Conservation (phyloP, 139 green algal species). For the Microglena sp. region DNA sequence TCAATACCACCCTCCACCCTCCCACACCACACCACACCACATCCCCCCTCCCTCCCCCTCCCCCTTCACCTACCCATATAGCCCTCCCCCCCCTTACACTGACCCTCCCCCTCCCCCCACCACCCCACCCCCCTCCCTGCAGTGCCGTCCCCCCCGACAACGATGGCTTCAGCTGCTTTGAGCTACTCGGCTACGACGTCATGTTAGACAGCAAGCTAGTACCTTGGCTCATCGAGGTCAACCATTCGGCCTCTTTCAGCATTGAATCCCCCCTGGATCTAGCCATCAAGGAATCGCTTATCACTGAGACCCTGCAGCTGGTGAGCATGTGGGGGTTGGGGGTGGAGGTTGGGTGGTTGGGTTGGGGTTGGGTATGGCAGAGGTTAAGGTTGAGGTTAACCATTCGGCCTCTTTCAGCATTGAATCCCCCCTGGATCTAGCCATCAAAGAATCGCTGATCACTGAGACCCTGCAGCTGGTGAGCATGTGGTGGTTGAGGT, state of each 20-base stretch:
- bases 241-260: conserved; percentile 70
- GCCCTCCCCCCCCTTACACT: no score
- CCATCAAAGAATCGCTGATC: conserved; percentile 44
- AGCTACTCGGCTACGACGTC: conserved; percentile 55
- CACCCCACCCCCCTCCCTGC: no score
- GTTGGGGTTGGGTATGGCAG: no score
- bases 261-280: conserved; percentile 60
- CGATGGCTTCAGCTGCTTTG: conserved; percentile 66
- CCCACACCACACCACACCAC: neutral
- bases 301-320: conserved; percentile 25
- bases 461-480: conserved; percentile 21
- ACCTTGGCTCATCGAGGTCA: conserved; percentile 80
- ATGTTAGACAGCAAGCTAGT: conserved; percentile 54
- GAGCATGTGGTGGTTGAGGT: no score
- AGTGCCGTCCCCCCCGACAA: conserved; percentile 33
- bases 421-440: conserved; percentile 57
- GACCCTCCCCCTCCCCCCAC: no score
- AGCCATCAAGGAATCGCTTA: conserved; percentile 40
- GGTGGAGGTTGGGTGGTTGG: no score
- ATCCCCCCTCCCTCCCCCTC: neutral
- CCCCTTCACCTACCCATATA: neutral
- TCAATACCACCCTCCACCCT: no score
- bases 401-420: conserved; percentile 67
- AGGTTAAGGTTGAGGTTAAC: conserved; percentile 86
- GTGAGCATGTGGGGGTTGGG: no score